phyloP scores from a whole-genome alignment of 1,284 basidiomycete genomes.

The Athelia sp. region DNA sequence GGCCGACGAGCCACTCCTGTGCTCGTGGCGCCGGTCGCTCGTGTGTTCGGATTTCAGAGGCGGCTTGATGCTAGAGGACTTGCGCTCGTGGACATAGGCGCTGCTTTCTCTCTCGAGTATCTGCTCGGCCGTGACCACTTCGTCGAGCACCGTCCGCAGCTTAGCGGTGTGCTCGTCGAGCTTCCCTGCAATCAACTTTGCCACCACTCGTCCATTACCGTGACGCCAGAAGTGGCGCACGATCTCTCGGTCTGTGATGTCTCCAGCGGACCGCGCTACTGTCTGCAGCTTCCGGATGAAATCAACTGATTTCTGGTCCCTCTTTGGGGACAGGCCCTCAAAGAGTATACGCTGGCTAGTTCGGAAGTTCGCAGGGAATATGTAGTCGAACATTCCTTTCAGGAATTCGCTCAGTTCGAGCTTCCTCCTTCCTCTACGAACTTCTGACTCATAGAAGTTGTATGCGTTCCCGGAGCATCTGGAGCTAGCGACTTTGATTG shows the following conservation, averaged over 20 bases:
- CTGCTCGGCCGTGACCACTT: too few species aligned
- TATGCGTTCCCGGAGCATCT: background rate
- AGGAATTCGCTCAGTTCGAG: constrained; percentile 3
- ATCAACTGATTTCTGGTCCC: background rate
- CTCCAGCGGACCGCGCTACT: background rate
- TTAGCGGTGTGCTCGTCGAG: too few species aligned
- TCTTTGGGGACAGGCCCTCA: background rate
- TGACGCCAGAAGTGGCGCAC: constrained; percentile 4
- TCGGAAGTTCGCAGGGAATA: constrained; percentile 5
- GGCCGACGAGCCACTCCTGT: too few species aligned
- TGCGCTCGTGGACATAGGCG: too few species aligned
- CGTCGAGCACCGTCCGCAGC: too few species aligned
- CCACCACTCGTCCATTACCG: too few species aligned
- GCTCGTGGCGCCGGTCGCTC: too few species aligned
- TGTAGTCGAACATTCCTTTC: constrained; percentile 4
- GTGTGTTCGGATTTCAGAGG: too few species aligned
- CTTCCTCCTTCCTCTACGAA: background rate
- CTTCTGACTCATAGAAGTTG: constrained; percentile 1
- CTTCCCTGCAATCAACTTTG: too few species aligned
- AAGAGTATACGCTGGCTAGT: constrained; percentile 5
- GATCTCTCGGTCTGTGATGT: background rate
- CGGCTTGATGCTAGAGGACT: too few species aligned
- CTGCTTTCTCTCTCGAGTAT: too few species aligned
- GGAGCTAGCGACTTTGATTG: background rate
- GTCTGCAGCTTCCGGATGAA: background rate